phyloP scores from a whole-genome alignment of 2,329 filamentous ascomycete species.

The Lojkania enalia region DNA sequence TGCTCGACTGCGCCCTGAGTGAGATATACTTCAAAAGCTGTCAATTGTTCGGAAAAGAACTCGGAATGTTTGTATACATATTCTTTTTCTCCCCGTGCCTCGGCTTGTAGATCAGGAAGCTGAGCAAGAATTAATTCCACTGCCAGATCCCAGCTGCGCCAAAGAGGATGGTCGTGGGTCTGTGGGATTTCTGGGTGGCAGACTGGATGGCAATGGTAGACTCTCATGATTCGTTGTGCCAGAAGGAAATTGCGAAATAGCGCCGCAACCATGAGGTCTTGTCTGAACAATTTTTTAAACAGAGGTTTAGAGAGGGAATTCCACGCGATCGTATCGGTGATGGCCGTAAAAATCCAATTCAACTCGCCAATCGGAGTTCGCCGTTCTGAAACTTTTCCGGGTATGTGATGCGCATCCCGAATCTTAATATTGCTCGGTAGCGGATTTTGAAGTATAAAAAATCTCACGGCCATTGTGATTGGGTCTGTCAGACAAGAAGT shows the following conservation, averaged over 20 bases:
- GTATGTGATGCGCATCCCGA: constrained; percentile 84
- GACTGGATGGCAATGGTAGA: constrained; percentile 93
- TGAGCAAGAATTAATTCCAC: constrained; percentile 94
- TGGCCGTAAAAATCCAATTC: constrained; percentile 99
- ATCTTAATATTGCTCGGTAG: constrained; percentile 68
- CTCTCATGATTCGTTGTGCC: constrained; percentile 92
- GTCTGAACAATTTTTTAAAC: constrained; percentile 95
- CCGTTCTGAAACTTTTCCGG: constrained; percentile 87
- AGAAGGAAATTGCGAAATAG: constrained; percentile 95
- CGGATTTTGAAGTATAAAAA: constrained; percentile 93
- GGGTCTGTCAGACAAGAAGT: constrained; percentile 95
- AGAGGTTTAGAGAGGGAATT: constrained; percentile 86
- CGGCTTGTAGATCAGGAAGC: constrained; percentile 77
- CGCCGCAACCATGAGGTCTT: constrained; percentile 98
- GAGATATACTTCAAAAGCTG: constrained; percentile 95
- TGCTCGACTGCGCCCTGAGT: constrained; percentile 80
- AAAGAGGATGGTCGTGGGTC: constrained; percentile 91
- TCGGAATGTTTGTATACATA: constrained; percentile 94
- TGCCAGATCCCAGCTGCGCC: constrained; percentile 97
- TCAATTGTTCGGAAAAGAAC: constrained; percentile 96
- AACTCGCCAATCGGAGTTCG: constrained; percentile 92
- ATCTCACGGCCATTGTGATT: constrained; percentile 95
- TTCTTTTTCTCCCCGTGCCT: constrained; percentile 71
- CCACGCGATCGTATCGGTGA: constrained; percentile 98
- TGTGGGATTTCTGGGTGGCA: constrained; percentile 91